Base-by-base conservation (phyloP, 768 basidiomycete species). In the Omphalotus guepiniiformis region DNA sequence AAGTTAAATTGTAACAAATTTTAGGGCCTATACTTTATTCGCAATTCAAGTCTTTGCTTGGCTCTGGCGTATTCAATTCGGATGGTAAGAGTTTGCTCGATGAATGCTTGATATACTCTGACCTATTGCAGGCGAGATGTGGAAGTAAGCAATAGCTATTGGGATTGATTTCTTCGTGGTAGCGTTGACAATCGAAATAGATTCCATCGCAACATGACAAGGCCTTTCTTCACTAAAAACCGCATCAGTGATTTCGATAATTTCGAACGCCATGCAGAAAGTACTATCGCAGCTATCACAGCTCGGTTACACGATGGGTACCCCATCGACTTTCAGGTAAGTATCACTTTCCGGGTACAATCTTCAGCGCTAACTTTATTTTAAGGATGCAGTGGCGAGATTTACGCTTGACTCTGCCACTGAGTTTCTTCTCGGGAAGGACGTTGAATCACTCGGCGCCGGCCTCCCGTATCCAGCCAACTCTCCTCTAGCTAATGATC, bases 361-460 rank as follows among this genome's bases (percentile, higher is more conserved):
- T 28, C 15, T 38, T 2, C n/a, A 30, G 6, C 6, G 15, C 6
- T 26, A 30, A 34, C 4, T 23, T 5, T 16, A 27, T 39, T 23
- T 15, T 28, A 44, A 79, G 75, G 79, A 81, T 45, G 65, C 76
- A 46, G 70, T 73, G 2, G 71, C 72, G 0, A 71, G 79, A 2
- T 83, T 81, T 59, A 82, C 81, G 0, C 63, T 82, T 41, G 81
- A 82, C 58, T 73, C 76, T 0, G 79, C 78, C 1, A 73, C 79
- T 0, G 74, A 79, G 37, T 83, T 81, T 53, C 70, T 82, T 23
- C 80, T 82, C 51, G 74, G 70, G 22, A 60, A 72, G 25, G 64
- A 73, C 39, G 71, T 80, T 12, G 58, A 58, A 35, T 75, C 74
- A 3, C 73, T 80, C 18, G 64, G 65, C 4, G 74, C 68, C 0